A percentile compares a stretch with the other conserved stretches of the same genome.
Conservation (phyloP, 768 basidiomycete genomes). For the Lenzites betulinus region DNA sequence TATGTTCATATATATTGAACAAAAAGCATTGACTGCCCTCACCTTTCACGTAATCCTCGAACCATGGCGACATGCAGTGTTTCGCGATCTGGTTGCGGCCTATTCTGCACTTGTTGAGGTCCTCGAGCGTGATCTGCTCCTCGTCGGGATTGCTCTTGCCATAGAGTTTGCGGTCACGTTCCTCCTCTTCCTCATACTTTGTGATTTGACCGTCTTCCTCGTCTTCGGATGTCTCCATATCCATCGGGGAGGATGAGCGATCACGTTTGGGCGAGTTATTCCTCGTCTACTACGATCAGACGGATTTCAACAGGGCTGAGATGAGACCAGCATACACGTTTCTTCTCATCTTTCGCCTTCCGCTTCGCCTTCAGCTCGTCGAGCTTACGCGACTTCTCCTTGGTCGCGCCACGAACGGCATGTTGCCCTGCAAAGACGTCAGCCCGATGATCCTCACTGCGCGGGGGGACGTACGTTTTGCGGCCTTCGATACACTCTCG, state of each 20-base stretch:
- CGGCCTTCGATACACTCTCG: slow-evolving; percentile 69
- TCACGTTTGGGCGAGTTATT: slow-evolving; percentile 64
- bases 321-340: slow-evolving; percentile 53
- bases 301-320: slow-evolving; percentile 8
- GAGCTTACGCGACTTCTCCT: slow-evolving; percentile 76
- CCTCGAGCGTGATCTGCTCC: slow-evolving; percentile 52
- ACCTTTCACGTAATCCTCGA: slow-evolving; percentile 83
- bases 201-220: slow-evolving; percentile 79
- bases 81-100: slow-evolving; percentile 73
- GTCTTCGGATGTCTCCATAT: slow-evolving; percentile 84
- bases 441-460: neutral
- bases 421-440: slow-evolving; percentile 60
- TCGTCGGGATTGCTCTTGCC: slow-evolving; percentile 45
- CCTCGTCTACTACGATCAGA: slow-evolving; percentile 41
- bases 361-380: slow-evolving; percentile 86
- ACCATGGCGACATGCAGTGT: slow-evolving; percentile 77
- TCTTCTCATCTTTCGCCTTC: slow-evolving; percentile 88
- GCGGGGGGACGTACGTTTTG: slow-evolving; percentile 61
- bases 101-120: slow-evolving; percentile 63
- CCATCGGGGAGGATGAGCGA: slow-evolving; percentile 78
- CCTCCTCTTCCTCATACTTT: slow-evolving; percentile 74
- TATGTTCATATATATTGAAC: no score
- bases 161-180: slow-evolving; percentile 54
- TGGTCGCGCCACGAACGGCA: slow-evolving; percentile 68
- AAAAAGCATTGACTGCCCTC: slow-evolving; percentile 24